Conservation (phyloP, 805 yeast species). For the Aciculoconidium aculeatum region DNA sequence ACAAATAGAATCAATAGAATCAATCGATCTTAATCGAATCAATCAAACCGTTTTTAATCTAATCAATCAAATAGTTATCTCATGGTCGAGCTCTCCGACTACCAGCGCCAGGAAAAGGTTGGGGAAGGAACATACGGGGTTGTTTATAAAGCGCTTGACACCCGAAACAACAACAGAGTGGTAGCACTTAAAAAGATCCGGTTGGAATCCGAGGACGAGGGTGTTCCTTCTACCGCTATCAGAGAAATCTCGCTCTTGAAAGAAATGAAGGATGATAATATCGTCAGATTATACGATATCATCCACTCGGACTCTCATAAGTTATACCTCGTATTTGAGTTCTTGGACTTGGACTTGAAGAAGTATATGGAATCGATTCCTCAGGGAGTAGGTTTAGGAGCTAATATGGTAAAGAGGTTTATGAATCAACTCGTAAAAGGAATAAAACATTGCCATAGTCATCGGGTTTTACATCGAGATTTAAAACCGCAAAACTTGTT, state of each 20-base stretch:
- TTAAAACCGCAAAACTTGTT: constrained; percentile 93
- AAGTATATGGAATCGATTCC: constrained; percentile 96
- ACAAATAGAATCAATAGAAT: too few species aligned
- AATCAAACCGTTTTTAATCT: not conserved
- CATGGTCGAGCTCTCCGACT: constrained; percentile 88
- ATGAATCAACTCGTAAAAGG: constrained; percentile 91
- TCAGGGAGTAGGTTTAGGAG: constrained; percentile 83
- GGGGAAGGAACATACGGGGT: constrained; percentile 99
- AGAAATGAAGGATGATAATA: constrained; percentile 90
- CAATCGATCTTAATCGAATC: too few species aligned
- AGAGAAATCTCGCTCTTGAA: constrained; percentile 92
- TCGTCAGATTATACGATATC: constrained; percentile 85
- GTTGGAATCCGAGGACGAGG: constrained; percentile 94
- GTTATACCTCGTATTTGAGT: constrained; percentile 88
- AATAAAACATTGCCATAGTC: constrained; percentile 88
- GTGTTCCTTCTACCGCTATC: constrained; percentile 97
- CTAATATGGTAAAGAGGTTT: constrained; percentile 85
- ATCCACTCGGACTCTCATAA: constrained; percentile 93
- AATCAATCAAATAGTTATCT: not conserved
- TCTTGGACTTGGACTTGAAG: constrained; percentile 88
- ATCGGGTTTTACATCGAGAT: constrained; percentile 91
- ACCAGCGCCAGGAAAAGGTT: constrained; percentile 89
- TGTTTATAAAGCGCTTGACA: constrained; percentile 91
- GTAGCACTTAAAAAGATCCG: constrained; percentile 96
- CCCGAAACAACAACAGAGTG: constrained; percentile 81